Base-by-base conservation (phyloP, 495 filamentous ascomycete species). In the Umbilicaria muhlenbergii region DNA sequence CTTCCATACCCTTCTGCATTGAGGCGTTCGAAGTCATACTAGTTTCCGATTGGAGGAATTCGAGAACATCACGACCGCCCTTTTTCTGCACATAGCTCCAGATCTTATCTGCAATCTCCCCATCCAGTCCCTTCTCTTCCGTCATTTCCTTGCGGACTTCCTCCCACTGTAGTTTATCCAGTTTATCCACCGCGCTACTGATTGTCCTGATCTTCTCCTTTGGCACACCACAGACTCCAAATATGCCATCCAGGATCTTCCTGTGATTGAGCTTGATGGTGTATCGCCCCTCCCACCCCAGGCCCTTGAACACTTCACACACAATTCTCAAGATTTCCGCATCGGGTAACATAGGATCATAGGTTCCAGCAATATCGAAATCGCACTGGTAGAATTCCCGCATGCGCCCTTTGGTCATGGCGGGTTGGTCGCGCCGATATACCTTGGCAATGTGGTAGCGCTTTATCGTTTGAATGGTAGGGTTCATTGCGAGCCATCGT, bases 381-480 rank as follows among this genome's bases (percentile, higher is more conserved):
- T 96, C 89, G 62, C 88, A 94, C 67, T 96, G 89, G 61, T 92
- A 93, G 63, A 98, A 94, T 61, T 98, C 89, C 46, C 91, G 74
- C 82, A 95, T 89, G 5, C 86, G 74, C 40, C 91, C 91, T 58
- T 87, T 87, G 41, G 75, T 80, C 68, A 91, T 83, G 42, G 82
- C 82, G 1, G 81, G 81, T 58, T 85, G 80, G 61, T 87, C 83
- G 55, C 83, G 62, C 45, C 83, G 71, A 65, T 86, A 89, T 32
- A 92, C 86, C 62, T 91, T 91, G 44, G 83, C 83, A 48, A 91
- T 86, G 65, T 88, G 82, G 59, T 89, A 91, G 24, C 86, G 70
- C 61, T 91, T 92, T 59, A 92, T 86, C 52, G 61, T 73, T 56
- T 80, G 75, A 28, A 86, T 65, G 42, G 70, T 64, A 11, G 73